Percentiles rank a stretch among this genome's conserved stretches.
Conservation (phyloP, 2,329 filamentous ascomycete species). For the Chlorencoelia australis region DNA sequence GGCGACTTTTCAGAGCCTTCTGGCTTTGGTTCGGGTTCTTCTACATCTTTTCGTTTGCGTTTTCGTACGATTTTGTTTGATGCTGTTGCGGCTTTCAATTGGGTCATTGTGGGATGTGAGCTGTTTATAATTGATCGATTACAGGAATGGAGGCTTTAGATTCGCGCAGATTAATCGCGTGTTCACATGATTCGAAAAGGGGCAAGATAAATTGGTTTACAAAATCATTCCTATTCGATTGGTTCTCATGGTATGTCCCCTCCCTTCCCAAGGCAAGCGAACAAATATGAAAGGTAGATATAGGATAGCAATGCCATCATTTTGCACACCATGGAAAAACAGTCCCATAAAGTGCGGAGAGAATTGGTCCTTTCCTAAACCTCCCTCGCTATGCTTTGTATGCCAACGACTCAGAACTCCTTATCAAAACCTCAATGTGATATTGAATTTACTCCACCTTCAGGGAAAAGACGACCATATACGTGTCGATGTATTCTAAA, state of each 20-base stretch:
- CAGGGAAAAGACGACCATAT: conserved; percentile 10
- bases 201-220: too few species aligned
- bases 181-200: too few species aligned
- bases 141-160: too few species aligned
- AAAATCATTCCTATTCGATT: too few species aligned
- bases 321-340: too few species aligned
- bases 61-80: conserved; percentile 33
- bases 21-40: conserved; percentile 13
- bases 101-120: conserved; percentile 15
- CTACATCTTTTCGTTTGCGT: conserved; percentile 29
- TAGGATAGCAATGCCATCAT: too few species aligned
- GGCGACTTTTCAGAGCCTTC: conserved; percentile 2
- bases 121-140: too few species aligned
- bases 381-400: conserved; percentile 21
- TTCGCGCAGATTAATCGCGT: too few species aligned
- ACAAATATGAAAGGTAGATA: too few species aligned
- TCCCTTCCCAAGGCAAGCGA: too few species aligned
- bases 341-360: too few species aligned
- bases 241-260: too few species aligned
- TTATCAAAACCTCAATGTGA: conserved; percentile 11
- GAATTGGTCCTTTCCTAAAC: conserved; percentile 29
- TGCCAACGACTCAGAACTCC: conserved; percentile 24
- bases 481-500: conserved; percentile 14
- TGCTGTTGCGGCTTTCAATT: conserved; percentile 37
- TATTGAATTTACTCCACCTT: conserved; percentile 8